phyloP scores from a whole-genome alignment of 2,329 filamentous ascomycete species.

The Monosporascus sp. region DNA sequence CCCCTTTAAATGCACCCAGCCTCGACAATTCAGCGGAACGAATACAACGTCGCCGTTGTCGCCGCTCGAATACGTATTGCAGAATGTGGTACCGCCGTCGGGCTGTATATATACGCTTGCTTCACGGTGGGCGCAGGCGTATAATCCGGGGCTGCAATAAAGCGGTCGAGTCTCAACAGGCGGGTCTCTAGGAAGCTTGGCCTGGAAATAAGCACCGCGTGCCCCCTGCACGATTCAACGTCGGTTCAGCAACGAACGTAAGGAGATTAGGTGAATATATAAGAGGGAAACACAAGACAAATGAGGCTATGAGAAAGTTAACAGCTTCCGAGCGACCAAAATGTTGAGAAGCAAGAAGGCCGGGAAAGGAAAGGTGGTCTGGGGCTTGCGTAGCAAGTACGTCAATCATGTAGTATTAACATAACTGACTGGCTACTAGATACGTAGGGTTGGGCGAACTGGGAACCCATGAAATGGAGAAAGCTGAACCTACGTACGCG shows the following conservation, averaged over 20 bases:
- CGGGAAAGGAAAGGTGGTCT: neutral
- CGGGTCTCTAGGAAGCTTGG: neutral
- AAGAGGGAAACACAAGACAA: neutral
- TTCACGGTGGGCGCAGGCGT: neutral
- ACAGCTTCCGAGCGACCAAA: neutral
- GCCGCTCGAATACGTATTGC: neutral
- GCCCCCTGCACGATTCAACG: neutral
- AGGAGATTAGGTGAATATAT: neutral
- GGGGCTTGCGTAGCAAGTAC: neutral
- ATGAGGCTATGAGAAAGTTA: neutral
- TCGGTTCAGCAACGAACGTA: neutral
- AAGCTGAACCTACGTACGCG: neutral
- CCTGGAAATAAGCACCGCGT: neutral
- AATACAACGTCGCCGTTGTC: neutral
- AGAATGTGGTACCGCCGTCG: neutral
- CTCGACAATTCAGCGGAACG: neutral
- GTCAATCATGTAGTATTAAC: neutral
- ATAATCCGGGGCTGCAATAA: neutral
- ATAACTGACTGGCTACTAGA: neutral
- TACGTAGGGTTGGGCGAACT: neutral
- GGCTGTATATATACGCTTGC: neutral
- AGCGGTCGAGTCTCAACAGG: neutral
- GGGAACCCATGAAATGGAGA: neutral
- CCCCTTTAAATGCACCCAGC: neutral
- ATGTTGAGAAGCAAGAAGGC: neutral